Evolutionary conservation across 805 yeast genomes (phyloP).

Genomic region (Priceomyces medius): DNA sequence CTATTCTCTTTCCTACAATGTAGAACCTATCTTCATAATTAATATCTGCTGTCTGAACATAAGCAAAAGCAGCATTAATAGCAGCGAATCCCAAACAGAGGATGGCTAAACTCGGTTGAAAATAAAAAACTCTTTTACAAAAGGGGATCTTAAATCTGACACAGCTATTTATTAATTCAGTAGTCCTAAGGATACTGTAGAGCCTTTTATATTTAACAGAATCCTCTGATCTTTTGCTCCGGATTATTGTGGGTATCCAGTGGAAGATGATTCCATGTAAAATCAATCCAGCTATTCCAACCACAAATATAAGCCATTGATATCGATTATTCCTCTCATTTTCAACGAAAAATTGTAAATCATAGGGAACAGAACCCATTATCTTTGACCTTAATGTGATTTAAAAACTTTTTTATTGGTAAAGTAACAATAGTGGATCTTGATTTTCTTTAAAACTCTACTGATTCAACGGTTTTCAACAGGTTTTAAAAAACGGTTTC

Average conservation of each 20-base stretch:
- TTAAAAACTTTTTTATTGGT: no score
- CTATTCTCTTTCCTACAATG: slow-evolving; percentile 43
- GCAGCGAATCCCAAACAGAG: slow-evolving; percentile 26
- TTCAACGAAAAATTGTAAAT: slow-evolving; percentile 40
- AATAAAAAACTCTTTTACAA: slow-evolving; percentile 19
- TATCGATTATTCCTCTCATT: slow-evolving; percentile 31
- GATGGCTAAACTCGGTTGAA: slow-evolving; percentile 43
- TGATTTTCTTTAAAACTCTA: no score
- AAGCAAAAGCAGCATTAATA: slow-evolving; percentile 27
- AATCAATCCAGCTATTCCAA: slow-evolving; percentile 24
- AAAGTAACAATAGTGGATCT: no score
- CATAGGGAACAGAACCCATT: slow-evolving; percentile 30
- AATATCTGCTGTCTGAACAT: slow-evolving; percentile 35
- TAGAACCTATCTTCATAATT: slow-evolving; percentile 39
- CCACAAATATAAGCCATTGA: slow-evolving; percentile 35
- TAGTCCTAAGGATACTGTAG: slow-evolving; percentile 26
- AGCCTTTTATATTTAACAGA: slow-evolving; percentile 16
- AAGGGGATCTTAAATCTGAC: slow-evolving; percentile 21
- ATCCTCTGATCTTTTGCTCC: slow-evolving; percentile 20
- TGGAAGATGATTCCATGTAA: slow-evolving; percentile 42
- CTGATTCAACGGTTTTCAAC: no score
- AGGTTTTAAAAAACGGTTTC: no score
- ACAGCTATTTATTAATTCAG: slow-evolving; percentile 29
- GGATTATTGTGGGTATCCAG: slow-evolving; percentile 39
- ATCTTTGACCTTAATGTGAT: no score